Conservation (phyloP, 805 yeast genomes). For the Candida fluviatilis region DNA sequence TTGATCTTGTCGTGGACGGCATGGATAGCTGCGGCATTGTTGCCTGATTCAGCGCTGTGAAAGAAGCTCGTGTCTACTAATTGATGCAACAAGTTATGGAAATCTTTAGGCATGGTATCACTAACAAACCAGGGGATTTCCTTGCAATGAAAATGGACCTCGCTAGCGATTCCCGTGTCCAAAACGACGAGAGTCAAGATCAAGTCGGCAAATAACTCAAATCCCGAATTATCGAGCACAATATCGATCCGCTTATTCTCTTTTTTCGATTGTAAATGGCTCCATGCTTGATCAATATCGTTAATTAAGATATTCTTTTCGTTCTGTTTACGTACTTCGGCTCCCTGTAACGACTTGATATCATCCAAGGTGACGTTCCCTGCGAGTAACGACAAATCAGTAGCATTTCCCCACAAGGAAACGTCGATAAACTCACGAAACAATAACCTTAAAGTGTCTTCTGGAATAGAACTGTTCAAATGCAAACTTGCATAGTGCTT, state of each 20-base stretch:
- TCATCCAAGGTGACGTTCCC: conserved; percentile 82
- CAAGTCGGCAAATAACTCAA: conserved; percentile 64
- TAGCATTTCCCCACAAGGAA: conserved; percentile 97
- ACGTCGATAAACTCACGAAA: conserved; percentile 84
- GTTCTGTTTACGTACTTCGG: conserved; percentile 76
- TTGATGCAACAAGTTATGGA: conserved; percentile 53
- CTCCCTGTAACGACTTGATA: conserved; percentile 87
- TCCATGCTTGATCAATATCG: conserved; percentile 71
- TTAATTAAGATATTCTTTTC: conserved; percentile 75
- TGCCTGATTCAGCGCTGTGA: conserved; percentile 26
- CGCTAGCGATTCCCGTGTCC: conserved; percentile 61
- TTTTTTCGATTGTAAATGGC: conserved; percentile 24
- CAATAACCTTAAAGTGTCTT: conserved; percentile 48
- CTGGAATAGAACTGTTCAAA: conserved; percentile 17
- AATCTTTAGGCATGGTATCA: conserved; percentile 87
- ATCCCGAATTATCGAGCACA: conserved; percentile 91
- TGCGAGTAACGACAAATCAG: conserved; percentile 86
- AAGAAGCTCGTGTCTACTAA: conserved; percentile 51
- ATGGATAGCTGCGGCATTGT: conserved; percentile 18
- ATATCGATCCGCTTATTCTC: conserved; percentile 61
- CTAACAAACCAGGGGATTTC: conserved; percentile 96
- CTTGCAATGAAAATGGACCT: conserved; percentile 81
- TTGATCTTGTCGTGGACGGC: conserved; percentile 18
- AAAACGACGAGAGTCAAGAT: conserved; percentile 36
- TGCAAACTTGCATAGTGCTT: conserved; percentile 42